Evolutionary conservation across 768 basidiomycete genomes (phyloP).

Genomic region (Asterophora parasitica): DNA sequence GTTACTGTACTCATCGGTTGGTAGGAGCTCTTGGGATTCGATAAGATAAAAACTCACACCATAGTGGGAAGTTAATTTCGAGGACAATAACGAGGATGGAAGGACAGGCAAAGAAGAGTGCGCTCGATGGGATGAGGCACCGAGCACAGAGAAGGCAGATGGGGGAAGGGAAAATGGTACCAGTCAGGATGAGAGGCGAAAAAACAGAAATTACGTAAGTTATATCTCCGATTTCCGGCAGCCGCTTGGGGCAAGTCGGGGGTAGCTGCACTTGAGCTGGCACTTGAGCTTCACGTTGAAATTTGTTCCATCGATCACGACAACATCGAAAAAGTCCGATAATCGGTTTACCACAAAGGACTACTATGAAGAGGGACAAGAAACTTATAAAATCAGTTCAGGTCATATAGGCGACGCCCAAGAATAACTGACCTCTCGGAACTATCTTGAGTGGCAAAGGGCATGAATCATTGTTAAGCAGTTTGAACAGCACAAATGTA

Average conservation of each 20-base stretch:
- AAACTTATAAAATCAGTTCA: too few species aligned
- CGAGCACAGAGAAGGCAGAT: conserved; percentile 5
- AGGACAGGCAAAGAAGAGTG: not conserved
- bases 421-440: conserved; percentile 1
- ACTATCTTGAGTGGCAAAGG: not conserved
- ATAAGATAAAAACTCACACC: conserved; percentile 57
- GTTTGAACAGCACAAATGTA: conserved; percentile 7
- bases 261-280: too few species aligned
- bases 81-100: not conserved
- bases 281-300: too few species aligned
- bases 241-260: too few species aligned
- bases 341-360: too few species aligned
- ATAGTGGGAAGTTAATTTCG: conserved; percentile 34
- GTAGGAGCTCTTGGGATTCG: conserved; percentile 13
- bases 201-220: conserved; percentile 7
- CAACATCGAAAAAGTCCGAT: too few species aligned
- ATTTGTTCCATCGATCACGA: too few species aligned
- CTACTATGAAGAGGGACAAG: too few species aligned
- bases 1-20: conserved; percentile 53
- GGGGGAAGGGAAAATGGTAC: conserved; percentile 7
- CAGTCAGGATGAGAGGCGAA: conserved; percentile 5
- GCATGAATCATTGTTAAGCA: conserved; percentile 9
- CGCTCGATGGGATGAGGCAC: conserved; percentile 12
- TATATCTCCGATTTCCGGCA: too few species aligned
- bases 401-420: not conserved